Evolutionary conservation across 345 rosid species (phyloP), one percentile per base, ranked within the genome.

Genomic region (Pugionium dolabratum): DNA sequence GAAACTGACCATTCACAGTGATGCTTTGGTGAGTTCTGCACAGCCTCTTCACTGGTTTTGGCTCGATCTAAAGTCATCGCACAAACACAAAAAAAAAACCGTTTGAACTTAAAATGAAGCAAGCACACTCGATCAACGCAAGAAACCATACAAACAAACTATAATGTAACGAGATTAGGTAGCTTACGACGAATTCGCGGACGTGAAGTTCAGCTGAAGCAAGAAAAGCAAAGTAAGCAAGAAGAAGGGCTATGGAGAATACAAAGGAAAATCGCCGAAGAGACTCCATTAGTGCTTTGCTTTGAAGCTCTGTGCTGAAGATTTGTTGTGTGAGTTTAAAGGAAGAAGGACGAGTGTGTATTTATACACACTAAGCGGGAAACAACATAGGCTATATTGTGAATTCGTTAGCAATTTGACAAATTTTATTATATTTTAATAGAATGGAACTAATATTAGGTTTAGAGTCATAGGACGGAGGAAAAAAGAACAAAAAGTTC

Each of bases 11-110:
- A 32, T 89, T 92, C 45, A 87, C 98, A 0, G 89, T 81, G 34
- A 92, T 77, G 6, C 55, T 82, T 74, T 68, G 68, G 55, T 82
- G 96, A 64, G 93, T 89, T 80, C 87, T 89, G 93, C 98, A 92
- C 83, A 92, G 82, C 91, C 89, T 88, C 84, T 77, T 84, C 91
- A 85, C 91, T 70, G 87, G 87, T 46, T 9, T 82, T 4, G 81
- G 83, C 62, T 79, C 61, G 73, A 88, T 71, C 95, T 88, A 65
- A 55, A 57, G 41, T 43, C 71, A 65, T 48, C 11, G 26, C 60
- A 18, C 18, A 18, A 18, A 18, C 30, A 63, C 50, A 6, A 29
- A 30, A 6, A 34, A 30, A 25, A 36, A 1, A 66, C 7, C 26
- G 9, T 2, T 9, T 28, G 36, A 36, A 25, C 10, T 35, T 43